Conservation (phyloP, 2,329 filamentous ascomycete species). For the Verticillium albo-atrum region DNA sequence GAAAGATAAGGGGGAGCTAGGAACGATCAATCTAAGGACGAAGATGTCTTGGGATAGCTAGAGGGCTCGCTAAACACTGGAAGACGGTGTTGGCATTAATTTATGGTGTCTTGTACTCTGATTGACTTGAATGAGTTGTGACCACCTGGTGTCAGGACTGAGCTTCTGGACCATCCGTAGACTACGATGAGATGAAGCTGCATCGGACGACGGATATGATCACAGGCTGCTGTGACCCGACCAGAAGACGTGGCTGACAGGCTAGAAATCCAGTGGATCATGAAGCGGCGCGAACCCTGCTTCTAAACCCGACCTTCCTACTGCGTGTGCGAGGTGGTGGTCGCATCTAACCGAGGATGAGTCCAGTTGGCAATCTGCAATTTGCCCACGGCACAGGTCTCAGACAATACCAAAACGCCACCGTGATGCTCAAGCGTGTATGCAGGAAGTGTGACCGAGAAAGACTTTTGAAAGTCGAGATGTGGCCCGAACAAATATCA, state of each 20-base stretch:
- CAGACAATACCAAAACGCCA: slow-evolving; percentile 2
- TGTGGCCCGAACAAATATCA: background rate
- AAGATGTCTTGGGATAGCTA: too few species aligned
- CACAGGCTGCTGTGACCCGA: slow-evolving; percentile 3
- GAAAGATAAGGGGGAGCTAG: background rate
- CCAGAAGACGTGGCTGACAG: background rate
- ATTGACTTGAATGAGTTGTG: background rate
- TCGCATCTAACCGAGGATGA: background rate
- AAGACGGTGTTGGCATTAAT: too few species aligned
- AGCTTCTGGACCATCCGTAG: background rate
- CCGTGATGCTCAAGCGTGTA: slow-evolving; percentile 1
- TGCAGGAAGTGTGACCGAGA: slow-evolving; percentile 1
- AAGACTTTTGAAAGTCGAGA: background rate
- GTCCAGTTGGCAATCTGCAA: background rate
- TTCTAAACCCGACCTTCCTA: background rate
- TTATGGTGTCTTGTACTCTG: background rate
- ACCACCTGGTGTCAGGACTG: background rate
- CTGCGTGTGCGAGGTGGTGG: background rate
- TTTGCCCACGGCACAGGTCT: background rate
- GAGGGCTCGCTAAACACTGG: too few species aligned
- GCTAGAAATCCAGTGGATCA: slow-evolving; percentile 5
- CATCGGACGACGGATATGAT: background rate
- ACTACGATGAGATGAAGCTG: background rate
- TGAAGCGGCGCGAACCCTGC: background rate
- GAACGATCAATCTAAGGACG: too few species aligned